A percentile compares a stretch with the other conserved stretches of the same genome.
Evolutionary conservation across 1,284 basidiomycete species (phyloP).

Genomic region (Sutorius eximius): DNA sequence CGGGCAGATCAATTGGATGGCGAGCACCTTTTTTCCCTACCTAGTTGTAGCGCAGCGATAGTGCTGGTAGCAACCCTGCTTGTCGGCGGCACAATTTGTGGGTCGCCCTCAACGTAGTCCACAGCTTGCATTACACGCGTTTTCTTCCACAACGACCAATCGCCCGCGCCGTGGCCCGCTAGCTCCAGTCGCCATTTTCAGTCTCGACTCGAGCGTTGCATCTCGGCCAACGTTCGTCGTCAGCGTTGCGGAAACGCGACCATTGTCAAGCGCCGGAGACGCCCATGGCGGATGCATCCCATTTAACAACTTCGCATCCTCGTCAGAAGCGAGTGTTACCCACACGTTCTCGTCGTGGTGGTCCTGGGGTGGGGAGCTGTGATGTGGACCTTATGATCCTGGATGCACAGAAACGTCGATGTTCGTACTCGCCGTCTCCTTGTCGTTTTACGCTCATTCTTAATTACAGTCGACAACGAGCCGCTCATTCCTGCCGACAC

Average conservation of each 20-base stretch:
- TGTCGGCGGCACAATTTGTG: background rate
- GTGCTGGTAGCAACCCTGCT: background rate
- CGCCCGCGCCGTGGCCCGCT: background rate
- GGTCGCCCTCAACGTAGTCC: slow-evolving; percentile 5
- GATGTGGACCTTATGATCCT: slow-evolving; percentile 83
- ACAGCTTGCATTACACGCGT: slow-evolving; percentile 7
- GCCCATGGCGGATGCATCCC: slow-evolving; percentile 29
- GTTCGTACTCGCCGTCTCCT: slow-evolving; percentile 49
- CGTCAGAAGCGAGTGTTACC: slow-evolving; percentile 77
- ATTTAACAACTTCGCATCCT: slow-evolving; percentile 22
- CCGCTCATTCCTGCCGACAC: slow-evolving; percentile 67
- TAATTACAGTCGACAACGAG: slow-evolving; percentile 63
- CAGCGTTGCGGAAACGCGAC: slow-evolving; percentile 6
- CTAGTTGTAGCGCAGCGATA: background rate
- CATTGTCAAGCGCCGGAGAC: slow-evolving; percentile 11
- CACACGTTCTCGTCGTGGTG: slow-evolving; percentile 74
- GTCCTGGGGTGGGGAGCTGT: slow-evolving; percentile 70
- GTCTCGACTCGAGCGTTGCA: slow-evolving; percentile 3
- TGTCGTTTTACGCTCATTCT: slow-evolving; percentile 21
- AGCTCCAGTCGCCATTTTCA: slow-evolving; percentile 2
- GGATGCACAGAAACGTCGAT: slow-evolving; percentile 74
- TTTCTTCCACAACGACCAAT: slow-evolving; percentile 15
- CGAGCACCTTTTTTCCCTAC: background rate
- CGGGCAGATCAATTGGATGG: background rate
- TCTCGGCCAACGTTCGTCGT: slow-evolving; percentile 4